These are phyloP conservation scores for Aspergillus nanangensis DNA, from an alignment of 495 filamentous ascomycete species.

Conservation along the genomic window DNA sequence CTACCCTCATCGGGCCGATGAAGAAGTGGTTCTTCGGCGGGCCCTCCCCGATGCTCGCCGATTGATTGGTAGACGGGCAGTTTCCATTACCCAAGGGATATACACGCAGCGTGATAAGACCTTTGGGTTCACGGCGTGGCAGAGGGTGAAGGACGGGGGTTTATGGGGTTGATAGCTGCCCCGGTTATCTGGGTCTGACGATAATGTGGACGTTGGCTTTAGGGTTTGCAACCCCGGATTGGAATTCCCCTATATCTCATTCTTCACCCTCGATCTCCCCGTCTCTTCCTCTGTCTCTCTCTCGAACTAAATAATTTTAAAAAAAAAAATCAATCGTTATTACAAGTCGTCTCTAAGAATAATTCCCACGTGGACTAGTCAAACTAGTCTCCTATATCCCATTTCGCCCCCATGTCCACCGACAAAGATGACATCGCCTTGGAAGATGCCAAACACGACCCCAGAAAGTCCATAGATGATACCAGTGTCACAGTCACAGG, in stretches of 20 bases:
- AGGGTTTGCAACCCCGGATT: too few species aligned
- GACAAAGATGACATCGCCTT: background rate
- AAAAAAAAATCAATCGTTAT: too few species aligned
- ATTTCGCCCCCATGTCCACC: background rate
- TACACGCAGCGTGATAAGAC: background rate
- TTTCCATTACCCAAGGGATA: constrained; percentile 7
- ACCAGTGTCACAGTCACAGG: background rate
- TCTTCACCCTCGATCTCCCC: too few species aligned
- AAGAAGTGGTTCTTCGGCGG: background rate
- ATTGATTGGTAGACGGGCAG: background rate
- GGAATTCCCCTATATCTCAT: background rate
- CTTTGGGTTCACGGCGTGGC: too few species aligned
- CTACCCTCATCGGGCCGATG: background rate
- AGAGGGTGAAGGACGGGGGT: too few species aligned
- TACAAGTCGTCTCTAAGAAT: too few species aligned
- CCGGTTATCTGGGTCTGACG: background rate
- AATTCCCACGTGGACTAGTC: too few species aligned
- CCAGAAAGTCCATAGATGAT: background rate
- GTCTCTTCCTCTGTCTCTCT: too few species aligned
- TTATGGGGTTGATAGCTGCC: background rate
- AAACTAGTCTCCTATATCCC: too few species aligned
- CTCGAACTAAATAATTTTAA: too few species aligned
- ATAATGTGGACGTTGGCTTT: too few species aligned
- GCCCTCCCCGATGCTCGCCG: background rate
- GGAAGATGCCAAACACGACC: background rate